Evolutionary conservation across 2,329 filamentous ascomycete species (phyloP).

Genomic region (Venturia nashicola): DNA sequence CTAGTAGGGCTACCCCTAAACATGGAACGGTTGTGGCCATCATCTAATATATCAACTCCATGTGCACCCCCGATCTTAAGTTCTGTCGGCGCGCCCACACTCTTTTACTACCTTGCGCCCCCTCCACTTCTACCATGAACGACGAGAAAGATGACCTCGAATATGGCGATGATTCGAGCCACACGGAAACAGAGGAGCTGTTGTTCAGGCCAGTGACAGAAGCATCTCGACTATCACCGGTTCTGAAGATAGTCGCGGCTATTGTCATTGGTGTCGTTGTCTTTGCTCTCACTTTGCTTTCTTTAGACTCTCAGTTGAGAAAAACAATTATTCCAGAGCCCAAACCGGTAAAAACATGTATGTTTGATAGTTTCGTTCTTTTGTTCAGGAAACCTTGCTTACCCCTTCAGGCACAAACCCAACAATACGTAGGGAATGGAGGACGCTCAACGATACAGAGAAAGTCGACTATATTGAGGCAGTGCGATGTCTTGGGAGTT

Average conservation of each 20-base stretch:
- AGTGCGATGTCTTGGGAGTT: conserved; percentile 1
- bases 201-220: background rate
- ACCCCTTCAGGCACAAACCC: background rate
- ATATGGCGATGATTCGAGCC: background rate
- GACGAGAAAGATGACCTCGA: conserved; percentile 1
- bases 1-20: conserved; percentile 4
- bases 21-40: background rate
- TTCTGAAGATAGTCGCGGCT: background rate
- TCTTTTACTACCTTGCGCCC: background rate
- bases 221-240: background rate
- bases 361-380: background rate
- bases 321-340: background rate
- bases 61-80: background rate
- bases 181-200: background rate
- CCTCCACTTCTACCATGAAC: background rate
- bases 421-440: background rate
- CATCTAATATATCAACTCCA: background rate
- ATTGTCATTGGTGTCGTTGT: background rate
- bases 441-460: background rate
- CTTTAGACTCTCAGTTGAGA: background rate
- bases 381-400: background rate
- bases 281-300: background rate
- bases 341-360: background rate
- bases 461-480: conserved; percentile 5
- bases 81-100: background rate